Base-by-base conservation (phyloP, 805 yeast genomes). In the Ogataea degrootiae region DNA sequence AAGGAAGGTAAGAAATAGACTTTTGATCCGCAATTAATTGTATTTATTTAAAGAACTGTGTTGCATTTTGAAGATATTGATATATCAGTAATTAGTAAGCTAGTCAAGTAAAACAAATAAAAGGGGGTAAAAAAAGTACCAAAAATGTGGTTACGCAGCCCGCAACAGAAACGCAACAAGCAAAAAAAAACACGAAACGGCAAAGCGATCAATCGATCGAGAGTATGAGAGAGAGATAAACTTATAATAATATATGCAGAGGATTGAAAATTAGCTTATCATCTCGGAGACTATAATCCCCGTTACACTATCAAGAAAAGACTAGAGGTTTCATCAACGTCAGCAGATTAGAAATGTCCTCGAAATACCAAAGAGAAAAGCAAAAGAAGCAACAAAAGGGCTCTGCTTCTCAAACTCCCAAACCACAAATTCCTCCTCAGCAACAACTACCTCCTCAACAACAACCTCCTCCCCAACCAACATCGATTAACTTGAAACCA, bases 1-100 rank as follows among this genome's bases (percentile, higher is more conserved):
- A 77, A 79, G 55, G 80, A 71, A 55, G 47, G 44, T 37, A 42
- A 52, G 46, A 46, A 43, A 37, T 41, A 43, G 41, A 41, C 35
- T 46, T 46, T 37, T 43, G 39, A 33, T 23, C 5, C 9, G 21
- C 23, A 5, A 39, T n/a, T 39, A 23, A 26, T 26, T 26, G 31
- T 26, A 26, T 26, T 26, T 26, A 26, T 26, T 26, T 26, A 26
- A 26, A 26, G 12, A 26, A 26, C 31, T 26, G 31, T 26, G 31
- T 26, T 26, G 12, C 31, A 26, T 9, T 26, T 26, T 26, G 31
- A 26, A 26, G 12, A 26, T 26, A 9, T 26, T 39, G 16, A 23
- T 23, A 5, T n/a, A 35, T n/a, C 16, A 16, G 21, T 16, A 35
- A 11, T 3, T 17, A 17, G 14, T 16, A 14, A 2, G n/a, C 23